These are phyloP conservation scores for Aureobasidium sp. DNA, from an alignment of 2,329 filamentous ascomycete genomes.

Conservation along the genomic window DNA sequence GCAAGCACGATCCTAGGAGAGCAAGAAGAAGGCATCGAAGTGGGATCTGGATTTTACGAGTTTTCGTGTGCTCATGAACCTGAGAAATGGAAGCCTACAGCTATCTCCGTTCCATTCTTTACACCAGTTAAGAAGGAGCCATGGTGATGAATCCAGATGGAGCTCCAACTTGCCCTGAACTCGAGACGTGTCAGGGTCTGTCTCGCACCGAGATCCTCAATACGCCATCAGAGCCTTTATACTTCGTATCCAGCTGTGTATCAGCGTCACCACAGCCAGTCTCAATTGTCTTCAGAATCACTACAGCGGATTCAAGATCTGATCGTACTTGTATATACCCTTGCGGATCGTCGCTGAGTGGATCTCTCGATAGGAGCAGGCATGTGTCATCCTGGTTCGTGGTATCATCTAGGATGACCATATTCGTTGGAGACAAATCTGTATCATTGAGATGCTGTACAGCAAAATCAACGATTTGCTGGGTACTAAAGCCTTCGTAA, in stretches of 20 bases:
- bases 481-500: background rate
- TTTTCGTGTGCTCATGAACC: conserved; percentile 5
- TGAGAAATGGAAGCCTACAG: conserved; percentile 66
- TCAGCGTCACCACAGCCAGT: background rate
- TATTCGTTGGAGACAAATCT: background rate
- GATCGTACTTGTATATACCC: background rate
- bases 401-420: background rate
- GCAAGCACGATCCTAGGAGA: conserved; percentile 2
- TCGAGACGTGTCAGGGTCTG: background rate
- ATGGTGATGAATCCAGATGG: background rate
- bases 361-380: background rate
- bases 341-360: background rate
- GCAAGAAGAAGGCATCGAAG: background rate
- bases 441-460: background rate
- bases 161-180: background rate
- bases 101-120: background rate
- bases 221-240: background rate
- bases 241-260: background rate
- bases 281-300: background rate
- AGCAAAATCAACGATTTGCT: background rate
- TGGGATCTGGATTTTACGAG: conserved; percentile 8
- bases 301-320: background rate
- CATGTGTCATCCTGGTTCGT: background rate
- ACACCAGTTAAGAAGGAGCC: background rate
- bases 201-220: background rate